These are phyloP conservation scores for Populus tomentosa DNA, from an alignment of 441 rosid species.

Conservation along the genomic window DNA sequence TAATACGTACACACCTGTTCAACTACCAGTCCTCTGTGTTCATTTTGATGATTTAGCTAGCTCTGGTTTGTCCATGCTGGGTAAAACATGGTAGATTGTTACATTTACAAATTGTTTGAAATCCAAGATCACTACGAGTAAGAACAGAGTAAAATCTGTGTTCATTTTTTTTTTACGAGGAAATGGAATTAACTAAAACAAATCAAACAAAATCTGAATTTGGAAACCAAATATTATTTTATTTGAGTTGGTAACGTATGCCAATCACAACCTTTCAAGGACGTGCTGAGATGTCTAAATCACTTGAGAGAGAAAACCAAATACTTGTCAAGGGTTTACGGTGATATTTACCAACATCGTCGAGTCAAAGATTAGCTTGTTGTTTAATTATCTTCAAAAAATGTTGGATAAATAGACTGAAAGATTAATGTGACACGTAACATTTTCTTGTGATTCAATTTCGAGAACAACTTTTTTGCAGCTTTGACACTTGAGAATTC, in stretches of 20 bases:
- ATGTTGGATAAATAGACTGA: background rate
- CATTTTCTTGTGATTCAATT: background rate
- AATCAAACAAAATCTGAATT: background rate
- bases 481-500: background rate
- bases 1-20: background rate
- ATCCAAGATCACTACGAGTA: background rate
- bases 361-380: constrained; percentile 3
- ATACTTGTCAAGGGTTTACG: background rate
- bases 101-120: background rate
- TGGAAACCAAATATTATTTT: background rate
- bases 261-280: constrained; percentile 1
- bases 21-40: background rate
- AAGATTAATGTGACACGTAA: background rate
- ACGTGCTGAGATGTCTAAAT: background rate
- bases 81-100: background rate
- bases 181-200: background rate
- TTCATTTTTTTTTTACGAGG: background rate
- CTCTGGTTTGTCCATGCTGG: background rate
- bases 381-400: background rate
- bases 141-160: background rate
- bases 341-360: background rate
- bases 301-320: background rate
- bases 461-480: background rate
- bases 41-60: background rate
- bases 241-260: constrained; percentile 8